phyloP scores from a whole-genome alignment of 805 yeast species.

The Ogataea paradorogensis region DNA sequence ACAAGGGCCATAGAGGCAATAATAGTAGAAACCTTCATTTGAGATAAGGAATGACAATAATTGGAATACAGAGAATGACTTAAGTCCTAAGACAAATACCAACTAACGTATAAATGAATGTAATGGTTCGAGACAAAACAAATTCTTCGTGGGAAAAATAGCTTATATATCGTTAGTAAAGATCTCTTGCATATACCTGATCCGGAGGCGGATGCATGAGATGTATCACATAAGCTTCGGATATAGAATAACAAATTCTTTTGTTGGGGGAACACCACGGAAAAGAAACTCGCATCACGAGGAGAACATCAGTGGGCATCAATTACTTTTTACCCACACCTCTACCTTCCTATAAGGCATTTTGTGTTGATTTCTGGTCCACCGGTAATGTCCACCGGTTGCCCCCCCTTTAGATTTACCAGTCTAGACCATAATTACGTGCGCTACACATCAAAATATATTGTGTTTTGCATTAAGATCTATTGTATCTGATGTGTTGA shows the following conservation, averaged over 20 bases:
- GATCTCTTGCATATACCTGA: conserved; percentile 8
- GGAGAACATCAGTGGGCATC: background rate
- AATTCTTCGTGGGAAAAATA: background rate
- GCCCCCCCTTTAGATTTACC: conserved; percentile 4
- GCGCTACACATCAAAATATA: conserved; percentile 9
- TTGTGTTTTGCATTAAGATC: conserved; percentile 4
- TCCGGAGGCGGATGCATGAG: conserved; percentile 10
- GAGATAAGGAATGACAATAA: conserved; percentile 5
- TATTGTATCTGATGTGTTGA: background rate
- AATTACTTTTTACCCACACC: background rate
- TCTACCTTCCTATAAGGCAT: background rate
- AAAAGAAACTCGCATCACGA: too few relatives aligned
- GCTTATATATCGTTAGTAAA: conserved; percentile 4
- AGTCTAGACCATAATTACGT: conserved; percentile 14
- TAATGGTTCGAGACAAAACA: conserved; percentile 10
- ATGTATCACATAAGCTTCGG: conserved; percentile 2
- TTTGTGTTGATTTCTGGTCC: too few relatives aligned
- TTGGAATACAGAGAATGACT: conserved; percentile 6
- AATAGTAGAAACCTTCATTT: conserved; percentile 29
- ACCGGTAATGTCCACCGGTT: too few relatives aligned
- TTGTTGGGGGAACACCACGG: background rate
- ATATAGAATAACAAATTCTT: background rate
- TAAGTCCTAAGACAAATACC: conserved; percentile 1
- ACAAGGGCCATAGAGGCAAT: conserved; percentile 30
- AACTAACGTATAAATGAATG: conserved; percentile 7